Evolutionary conservation across 305 asterid genomes (phyloP), one percentile per base, ranked within the genome.

Genomic region (Nicotiana rustica): DNA sequence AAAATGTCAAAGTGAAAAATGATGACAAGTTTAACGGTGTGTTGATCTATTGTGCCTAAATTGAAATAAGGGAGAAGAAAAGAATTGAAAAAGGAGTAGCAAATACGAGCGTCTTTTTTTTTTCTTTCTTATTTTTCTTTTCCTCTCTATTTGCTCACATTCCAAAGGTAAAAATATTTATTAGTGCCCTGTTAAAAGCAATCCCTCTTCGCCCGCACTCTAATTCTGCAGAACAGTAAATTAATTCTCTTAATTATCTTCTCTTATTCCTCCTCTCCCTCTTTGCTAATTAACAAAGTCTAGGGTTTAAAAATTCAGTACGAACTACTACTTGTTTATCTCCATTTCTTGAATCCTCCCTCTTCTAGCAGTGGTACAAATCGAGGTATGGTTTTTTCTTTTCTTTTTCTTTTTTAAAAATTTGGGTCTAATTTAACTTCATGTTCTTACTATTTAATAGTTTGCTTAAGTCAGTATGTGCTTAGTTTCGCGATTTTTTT

Each of bases 211-310:
- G 8, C 18, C 25, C 79, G 29, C 60, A 6, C 18, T 14, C 33
- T 49, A 75, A 75, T 75, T 75, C 29, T 52, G 17, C 29, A 75
- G 25, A 49, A 75, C 8, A 52, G 65, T 75, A 52, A 75, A 52
- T 52, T 52, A 75, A 25, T 75, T 47, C 15, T 1, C 38, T 38
- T 25, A 73, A 75, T 52, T 25, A 64, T 64, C 69, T 31, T 41
- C 35, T 62, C 67, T 21, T 9, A 71, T 47, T 71, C 61, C 21
- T 71, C 61, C 21, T 73, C 38, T 49, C 25, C 44, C 57, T 49
- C 64, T 75, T 75, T 75, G 44, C 65, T 75, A 49, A 75, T 29
- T 75, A 52, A 52, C 79, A 13, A 75, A 75, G 29, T 75, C 62
- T 75, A 75, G 79, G 79, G 79, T 25, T 75, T 75, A 52, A 25